These are phyloP conservation scores for Calycina marina DNA, from an alignment of 2,329 filamentous ascomycete genomes.

Conservation along the genomic window DNA sequence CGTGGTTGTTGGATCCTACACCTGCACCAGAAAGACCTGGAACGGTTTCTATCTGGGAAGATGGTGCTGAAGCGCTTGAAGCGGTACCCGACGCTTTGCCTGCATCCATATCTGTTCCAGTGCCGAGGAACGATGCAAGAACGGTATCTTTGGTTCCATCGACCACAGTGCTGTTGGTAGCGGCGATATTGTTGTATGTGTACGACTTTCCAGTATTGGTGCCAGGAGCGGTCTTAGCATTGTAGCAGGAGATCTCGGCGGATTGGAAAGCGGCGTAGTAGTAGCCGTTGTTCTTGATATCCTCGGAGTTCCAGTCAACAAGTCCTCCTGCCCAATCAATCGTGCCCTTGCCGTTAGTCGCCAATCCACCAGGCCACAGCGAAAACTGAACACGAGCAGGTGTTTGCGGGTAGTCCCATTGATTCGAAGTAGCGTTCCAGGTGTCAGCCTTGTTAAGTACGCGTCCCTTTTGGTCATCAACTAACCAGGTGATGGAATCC, in stretches of 20 bases:
- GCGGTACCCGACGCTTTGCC: slow-evolving; percentile 27
- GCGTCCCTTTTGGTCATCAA: slow-evolving; percentile 69
- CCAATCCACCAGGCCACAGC: slow-evolving; percentile 83
- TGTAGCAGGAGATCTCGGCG: slow-evolving; percentile 76
- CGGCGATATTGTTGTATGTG: slow-evolving; percentile 50
- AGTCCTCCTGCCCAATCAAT: slow-evolving; percentile 81
- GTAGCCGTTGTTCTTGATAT: slow-evolving; percentile 75
- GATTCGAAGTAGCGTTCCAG: slow-evolving; percentile 70
- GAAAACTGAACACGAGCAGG: slow-evolving; percentile 85
- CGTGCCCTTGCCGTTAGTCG: slow-evolving; percentile 68
- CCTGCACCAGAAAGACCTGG: slow-evolving; percentile 40
- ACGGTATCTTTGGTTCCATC: slow-evolving; percentile 63
- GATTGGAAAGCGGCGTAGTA: slow-evolving; percentile 72
- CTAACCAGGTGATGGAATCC: slow-evolving; percentile 70
- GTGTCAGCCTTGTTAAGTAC: slow-evolving; percentile 63
- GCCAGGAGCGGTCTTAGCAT: slow-evolving; percentile 46
- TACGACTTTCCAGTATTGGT: slow-evolving; percentile 58
- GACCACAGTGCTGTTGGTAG: slow-evolving; percentile 62
- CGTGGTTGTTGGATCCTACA: slow-evolving; percentile 23
- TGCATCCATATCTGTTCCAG: slow-evolving; percentile 57
- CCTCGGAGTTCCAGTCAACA: slow-evolving; percentile 71
- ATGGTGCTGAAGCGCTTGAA: slow-evolving; percentile 9
- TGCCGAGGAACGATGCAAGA: slow-evolving; percentile 66
- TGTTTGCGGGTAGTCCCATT: slow-evolving; percentile 82
- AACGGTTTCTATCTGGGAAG: slow-evolving; percentile 28